Evolutionary conservation across 345 rosid species (phyloP).

Genomic region (Balakata baccata): DNA sequence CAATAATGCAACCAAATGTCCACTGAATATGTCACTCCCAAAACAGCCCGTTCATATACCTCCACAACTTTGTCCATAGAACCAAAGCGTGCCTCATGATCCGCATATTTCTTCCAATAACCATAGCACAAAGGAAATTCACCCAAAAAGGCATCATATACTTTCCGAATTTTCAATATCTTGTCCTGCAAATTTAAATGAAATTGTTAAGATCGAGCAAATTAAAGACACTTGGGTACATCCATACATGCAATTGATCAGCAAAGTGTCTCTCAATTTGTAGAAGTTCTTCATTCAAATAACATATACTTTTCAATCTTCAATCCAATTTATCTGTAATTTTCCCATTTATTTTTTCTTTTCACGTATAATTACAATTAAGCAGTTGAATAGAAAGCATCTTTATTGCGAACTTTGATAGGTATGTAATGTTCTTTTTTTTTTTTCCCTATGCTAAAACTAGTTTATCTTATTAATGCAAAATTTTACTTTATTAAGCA

Average conservation of each 20-base stretch:
- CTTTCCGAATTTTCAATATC: conserved; percentile 69
- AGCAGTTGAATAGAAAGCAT: not conserved
- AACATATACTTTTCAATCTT: not conserved
- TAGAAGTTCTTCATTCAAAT: not conserved
- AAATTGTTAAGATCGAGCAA: conserved; percentile 13
- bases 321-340: not conserved
- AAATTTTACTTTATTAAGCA: not conserved
- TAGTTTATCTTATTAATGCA: not conserved
- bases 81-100: conserved; percentile 85
- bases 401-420: not conserved
- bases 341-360: not conserved
- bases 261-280: not conserved
- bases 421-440: not conserved
- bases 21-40: conserved; percentile 91
- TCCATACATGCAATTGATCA: not conserved
- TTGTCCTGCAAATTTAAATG: conserved; percentile 55
- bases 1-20: conserved; percentile 97
- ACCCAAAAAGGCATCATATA: conserved; percentile 84
- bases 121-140: conserved; percentile 98
- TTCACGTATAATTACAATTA: not conserved
- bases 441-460: not conserved
- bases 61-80: conserved; percentile 92
- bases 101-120: conserved; percentile 98
- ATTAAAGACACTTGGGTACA: not conserved
- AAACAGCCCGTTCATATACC: conserved; percentile 92